Evolutionary conservation across 106 monocot species (phyloP).

Genomic region (Phalaenopsis aphrodite): DNA sequence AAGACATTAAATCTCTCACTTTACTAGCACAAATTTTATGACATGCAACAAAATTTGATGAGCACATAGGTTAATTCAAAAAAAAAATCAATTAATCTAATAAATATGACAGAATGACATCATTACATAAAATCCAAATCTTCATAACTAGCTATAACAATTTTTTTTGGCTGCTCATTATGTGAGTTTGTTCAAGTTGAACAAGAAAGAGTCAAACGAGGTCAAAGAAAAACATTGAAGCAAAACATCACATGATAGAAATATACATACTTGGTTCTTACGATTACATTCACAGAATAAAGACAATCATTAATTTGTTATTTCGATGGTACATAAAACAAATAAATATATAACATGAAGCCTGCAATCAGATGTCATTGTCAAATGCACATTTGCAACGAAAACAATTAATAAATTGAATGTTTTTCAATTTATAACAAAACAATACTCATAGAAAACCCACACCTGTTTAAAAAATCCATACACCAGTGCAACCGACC

Average conservation of each 20-base stretch:
- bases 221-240: not conserved
- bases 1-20: too few species aligned
- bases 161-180: not conserved
- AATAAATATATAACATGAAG: not conserved
- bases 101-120: not conserved
- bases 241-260: not conserved
- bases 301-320: not conserved
- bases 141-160: not conserved
- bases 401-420: not conserved
- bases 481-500: slow-evolving; percentile 93
- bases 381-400: not conserved
- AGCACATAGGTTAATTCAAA: not conserved
- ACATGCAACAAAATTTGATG: not conserved
- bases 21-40: too few species aligned
- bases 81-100: not conserved
- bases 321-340: not conserved
- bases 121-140: not conserved
- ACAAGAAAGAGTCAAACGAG: not conserved
- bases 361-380: not conserved
- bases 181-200: not conserved
- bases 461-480: slow-evolving; percentile 94
- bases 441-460: not conserved
- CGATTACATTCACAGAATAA: not conserved
- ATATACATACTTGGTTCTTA: not conserved
- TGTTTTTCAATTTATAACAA: not conserved